A percentile compares a stretch with the other conserved stretches of the same genome.
These are phyloP conservation scores for Pigoraptor vietnamica DNA, from an alignment of 78 protist genomes.

Conservation along the genomic window DNA sequence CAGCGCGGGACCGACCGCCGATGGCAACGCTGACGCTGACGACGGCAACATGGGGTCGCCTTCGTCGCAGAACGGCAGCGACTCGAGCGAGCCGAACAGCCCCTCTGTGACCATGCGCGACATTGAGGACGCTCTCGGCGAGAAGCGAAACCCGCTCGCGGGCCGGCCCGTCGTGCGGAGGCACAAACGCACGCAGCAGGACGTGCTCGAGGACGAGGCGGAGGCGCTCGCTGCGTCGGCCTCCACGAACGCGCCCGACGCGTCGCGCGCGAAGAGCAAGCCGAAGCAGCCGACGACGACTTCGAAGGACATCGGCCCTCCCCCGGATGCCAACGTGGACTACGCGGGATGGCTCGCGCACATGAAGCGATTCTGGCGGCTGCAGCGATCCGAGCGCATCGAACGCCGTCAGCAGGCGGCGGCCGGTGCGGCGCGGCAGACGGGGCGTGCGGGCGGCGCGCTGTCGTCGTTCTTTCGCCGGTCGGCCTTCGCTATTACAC, in stretches of 20 bases:
- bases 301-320: background rate
- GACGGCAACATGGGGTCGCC: background rate
- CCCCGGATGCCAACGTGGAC: background rate
- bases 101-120: background rate
- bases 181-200: background rate
- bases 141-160: background rate
- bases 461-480: background rate
- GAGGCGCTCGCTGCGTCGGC: background rate
- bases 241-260: background rate
- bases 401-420: background rate
- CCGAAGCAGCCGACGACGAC: background rate
- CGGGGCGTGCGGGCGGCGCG: background rate
- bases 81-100: background rate
- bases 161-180: background rate
- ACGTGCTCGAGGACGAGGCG: background rate
- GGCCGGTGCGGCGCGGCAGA: background rate
- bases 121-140: slow-evolving; percentile 2
- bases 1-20: background rate
- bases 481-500: background rate
- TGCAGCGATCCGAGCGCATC: slow-evolving; percentile 33
- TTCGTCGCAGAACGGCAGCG: background rate
- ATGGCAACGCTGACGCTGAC: background rate
- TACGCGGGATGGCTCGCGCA: slow-evolving; percentile 21
- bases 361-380: slow-evolving; percentile 26
- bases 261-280: background rate